Base-by-base conservation (phyloP, 2,329 filamentous ascomycete species). In the Arthroderma uncinatum region DNA sequence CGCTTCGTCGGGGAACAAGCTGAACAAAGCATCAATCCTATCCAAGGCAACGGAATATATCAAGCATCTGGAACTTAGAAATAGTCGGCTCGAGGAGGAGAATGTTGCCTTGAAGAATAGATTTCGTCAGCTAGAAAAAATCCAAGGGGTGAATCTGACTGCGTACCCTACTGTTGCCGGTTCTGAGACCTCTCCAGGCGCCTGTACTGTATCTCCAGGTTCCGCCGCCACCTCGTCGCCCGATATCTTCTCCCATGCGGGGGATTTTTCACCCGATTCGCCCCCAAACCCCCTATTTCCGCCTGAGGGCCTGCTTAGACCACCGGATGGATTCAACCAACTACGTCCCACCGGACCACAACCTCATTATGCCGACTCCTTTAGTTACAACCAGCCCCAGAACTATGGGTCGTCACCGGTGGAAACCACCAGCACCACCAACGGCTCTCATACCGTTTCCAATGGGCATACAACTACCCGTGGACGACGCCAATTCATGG, bases 21-120 rank as follows among this genome's bases (percentile, higher is more conserved):
- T 96, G 28, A 97, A 97, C 76, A 97, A 97, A 72, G 92, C 92
- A n/a, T 96, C 91, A 1, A 89, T 97, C 54, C 75, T 97, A 44
- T 91, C 89, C 62, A 97, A 97, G 71, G 92, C 92, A 1, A 96
- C 92, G 4, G 92, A 97, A 69, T 97, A 97, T 65, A 97, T 97
- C 63, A 82, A 85, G 37, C 91, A 97, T 72, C 76, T 97, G 1
- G 92, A 97, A 71, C 94, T 94, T 74, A 84, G 90, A 10, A 95
- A 95, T 65, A 87, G 84, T 62, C 83, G 87, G 4, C 76, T 96
- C 8, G 76, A 84, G 55, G 89, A 95, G 48, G 90, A 97, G 68
- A 91, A 95, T 66, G 79, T 75, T 30, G 81, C 81, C 12, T 82
- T 95, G 74, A 91, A 92, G 70, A 82, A 83, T 48, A 82, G 89